Conservation (phyloP, 176 grass and related monocot species). For the Luzula sylvatica region DNA sequence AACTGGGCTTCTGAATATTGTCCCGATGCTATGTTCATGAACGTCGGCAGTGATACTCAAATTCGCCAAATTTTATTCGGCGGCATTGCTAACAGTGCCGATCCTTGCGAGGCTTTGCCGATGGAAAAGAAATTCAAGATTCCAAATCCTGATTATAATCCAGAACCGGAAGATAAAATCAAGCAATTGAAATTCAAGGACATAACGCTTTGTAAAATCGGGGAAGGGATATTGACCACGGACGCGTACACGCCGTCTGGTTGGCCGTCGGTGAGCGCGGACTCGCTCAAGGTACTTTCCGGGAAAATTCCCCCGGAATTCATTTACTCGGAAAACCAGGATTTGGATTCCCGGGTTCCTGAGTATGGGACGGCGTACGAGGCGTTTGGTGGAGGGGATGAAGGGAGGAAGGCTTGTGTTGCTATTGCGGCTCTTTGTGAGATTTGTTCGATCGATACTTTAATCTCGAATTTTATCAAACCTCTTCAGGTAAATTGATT, state of each 20-base stretch:
- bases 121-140: constrained; percentile 57
- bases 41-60: constrained; percentile 83
- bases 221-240: constrained; percentile 42
- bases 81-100: constrained; percentile 52
- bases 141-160: constrained; percentile 30
- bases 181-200: constrained; percentile 55
- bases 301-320: constrained; percentile 58
- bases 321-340: constrained; percentile 30
- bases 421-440: constrained; percentile 91
- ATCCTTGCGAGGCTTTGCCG: constrained; percentile 54
- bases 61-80: constrained; percentile 86
- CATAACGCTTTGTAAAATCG: constrained; percentile 50
- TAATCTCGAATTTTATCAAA: constrained; percentile 93
- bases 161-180: constrained; percentile 28
- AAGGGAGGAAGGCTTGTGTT: constrained; percentile 78
- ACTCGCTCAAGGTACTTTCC: constrained; percentile 57
- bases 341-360: constrained; percentile 21
- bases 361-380: constrained; percentile 72
- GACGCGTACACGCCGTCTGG: constrained; percentile 61
- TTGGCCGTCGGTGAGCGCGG: constrained; percentile 72
- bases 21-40: constrained; percentile 91
- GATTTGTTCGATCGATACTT: constrained; percentile 73
- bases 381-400: constrained; percentile 71
- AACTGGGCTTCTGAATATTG: constrained; percentile 89
- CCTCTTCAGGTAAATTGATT: constrained; percentile 72